Percentiles rank a stretch among this genome's conserved stretches.
Evolutionary conservation across 352 stramenopile species (phyloP).

Genomic region (Phytophthora macrochlamydospora): DNA sequence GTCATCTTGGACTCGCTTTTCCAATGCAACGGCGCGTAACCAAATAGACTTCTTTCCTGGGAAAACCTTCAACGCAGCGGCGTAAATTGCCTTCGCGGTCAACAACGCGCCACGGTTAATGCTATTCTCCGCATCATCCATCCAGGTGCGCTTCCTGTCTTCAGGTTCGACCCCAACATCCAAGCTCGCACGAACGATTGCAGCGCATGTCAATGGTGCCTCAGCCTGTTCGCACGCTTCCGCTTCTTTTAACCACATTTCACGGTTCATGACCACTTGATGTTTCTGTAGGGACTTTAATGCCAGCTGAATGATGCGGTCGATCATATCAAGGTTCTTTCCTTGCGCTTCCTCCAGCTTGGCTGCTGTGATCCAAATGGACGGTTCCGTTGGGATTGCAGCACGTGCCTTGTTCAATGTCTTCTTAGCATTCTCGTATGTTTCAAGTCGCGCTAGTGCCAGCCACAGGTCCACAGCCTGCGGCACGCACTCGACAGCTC

Average conservation of each 20-base stretch:
- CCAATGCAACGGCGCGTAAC: conserved; percentile 95
- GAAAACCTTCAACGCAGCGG: conserved; percentile 90
- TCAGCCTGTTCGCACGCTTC: conserved; percentile 92
- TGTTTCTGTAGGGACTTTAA: conserved; percentile 91
- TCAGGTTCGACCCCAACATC: conserved; percentile 96
- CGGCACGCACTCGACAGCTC: conserved; percentile 98
- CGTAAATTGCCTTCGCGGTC: conserved; percentile 95
- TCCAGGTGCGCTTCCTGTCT: conserved; percentile 97
- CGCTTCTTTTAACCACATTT: conserved; percentile 97
- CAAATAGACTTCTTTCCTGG: conserved; percentile 95
- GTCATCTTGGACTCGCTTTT: conserved; percentile 92
- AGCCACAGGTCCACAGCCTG: conserved; percentile 98
- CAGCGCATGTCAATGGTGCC: conserved; percentile 93
- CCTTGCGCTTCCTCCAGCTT: conserved; percentile 98
- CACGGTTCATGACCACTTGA: conserved; percentile 93
- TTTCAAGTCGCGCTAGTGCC: conserved; percentile 96
- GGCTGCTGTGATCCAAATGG: conserved; percentile 98
- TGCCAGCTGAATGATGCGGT: conserved; percentile 85
- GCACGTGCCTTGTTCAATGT: conserved; percentile 96
- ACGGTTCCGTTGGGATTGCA: conserved; percentile 95
- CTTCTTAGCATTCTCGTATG: conserved; percentile 97
- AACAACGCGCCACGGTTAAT: conserved; percentile 84
- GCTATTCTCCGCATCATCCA: conserved; percentile 96
- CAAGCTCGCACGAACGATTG: conserved; percentile 95
- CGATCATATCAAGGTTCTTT: conserved; percentile 83